Conservation (phyloP, 345 rosid genomes). For the Aquilaria yunnanensis region DNA sequence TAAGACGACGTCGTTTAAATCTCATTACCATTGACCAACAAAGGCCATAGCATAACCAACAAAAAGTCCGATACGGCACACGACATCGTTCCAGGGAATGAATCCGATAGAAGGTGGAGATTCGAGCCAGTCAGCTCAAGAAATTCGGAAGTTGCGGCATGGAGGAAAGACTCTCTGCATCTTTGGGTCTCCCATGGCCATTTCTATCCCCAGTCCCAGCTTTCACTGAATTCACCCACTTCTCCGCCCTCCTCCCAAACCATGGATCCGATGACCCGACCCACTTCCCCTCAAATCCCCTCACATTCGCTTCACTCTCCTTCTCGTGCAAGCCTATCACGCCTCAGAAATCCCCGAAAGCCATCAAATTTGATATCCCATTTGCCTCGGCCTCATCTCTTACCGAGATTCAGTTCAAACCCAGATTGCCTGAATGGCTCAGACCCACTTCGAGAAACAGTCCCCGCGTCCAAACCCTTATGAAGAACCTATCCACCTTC, state of each 20-base stretch:
- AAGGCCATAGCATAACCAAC: too few species aligned
- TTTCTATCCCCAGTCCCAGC: slow-evolving; percentile 18
- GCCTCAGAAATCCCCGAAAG: slow-evolving; percentile 1
- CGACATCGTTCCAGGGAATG: neutral
- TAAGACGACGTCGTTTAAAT: too few species aligned
- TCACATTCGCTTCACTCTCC: slow-evolving; percentile 15
- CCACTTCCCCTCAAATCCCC: neutral
- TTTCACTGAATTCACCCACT: slow-evolving; percentile 12
- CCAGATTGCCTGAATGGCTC: slow-evolving; percentile 34
- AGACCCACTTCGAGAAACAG: slow-evolving; percentile 41
- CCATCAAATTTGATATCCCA: slow-evolving; percentile 15
- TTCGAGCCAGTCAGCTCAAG: neutral
- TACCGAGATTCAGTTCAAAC: slow-evolving; percentile 15
- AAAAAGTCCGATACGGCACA: neutral
- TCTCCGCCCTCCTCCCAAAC: slow-evolving; percentile 24
- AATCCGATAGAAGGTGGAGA: neutral
- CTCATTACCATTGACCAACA: too few species aligned
- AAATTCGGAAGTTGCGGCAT: slow-evolving; percentile 13
- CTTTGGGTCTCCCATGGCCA: slow-evolving; percentile 33
- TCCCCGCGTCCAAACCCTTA: slow-evolving; percentile 38
- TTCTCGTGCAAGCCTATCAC: too few species aligned
- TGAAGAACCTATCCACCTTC: slow-evolving; percentile 61
- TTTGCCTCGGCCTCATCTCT: slow-evolving; percentile 47
- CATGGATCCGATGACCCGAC: slow-evolving; percentile 3
- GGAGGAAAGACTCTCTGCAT: slow-evolving; percentile 43